phyloP scores from a whole-genome alignment of 1,284 basidiomycete species.

The Malassezia nana region DNA sequence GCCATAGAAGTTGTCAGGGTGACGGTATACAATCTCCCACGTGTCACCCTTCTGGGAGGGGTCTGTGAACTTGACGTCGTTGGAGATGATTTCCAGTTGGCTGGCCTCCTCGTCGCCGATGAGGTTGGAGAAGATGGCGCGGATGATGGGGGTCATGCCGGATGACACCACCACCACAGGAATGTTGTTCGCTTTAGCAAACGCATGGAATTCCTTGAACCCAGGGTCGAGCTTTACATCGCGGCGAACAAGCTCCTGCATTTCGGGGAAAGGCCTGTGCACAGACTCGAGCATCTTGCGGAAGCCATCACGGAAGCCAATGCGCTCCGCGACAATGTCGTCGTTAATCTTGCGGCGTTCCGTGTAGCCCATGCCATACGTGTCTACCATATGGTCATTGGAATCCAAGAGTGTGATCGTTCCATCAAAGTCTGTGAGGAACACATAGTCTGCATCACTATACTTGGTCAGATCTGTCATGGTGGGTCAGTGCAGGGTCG shows the following conservation, averaged over 20 bases:
- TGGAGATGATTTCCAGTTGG: constrained; percentile 46
- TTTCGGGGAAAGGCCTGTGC: constrained; percentile 38
- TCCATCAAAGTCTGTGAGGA: constrained; percentile 47
- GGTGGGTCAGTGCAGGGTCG: background rate
- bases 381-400: constrained; percentile 49
- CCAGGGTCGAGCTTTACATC: constrained; percentile 46
- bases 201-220: constrained; percentile 48
- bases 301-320: constrained; percentile 46
- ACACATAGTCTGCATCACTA: constrained; percentile 40
- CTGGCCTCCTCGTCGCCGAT: constrained; percentile 46
- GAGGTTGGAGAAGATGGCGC: constrained; percentile 43
- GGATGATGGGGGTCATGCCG: constrained; percentile 47
- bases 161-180: constrained; percentile 46
- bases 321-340: constrained; percentile 40
- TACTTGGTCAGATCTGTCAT: constrained; percentile 26
- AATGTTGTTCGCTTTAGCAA: constrained; percentile 42
- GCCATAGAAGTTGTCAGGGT: constrained; percentile 45
- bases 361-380: constrained; percentile 45
- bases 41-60: constrained; percentile 38
- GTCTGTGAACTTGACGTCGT: constrained; percentile 47
- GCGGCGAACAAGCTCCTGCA: constrained; percentile 42
- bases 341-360: constrained; percentile 48
- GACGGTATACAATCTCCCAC: constrained; percentile 46
- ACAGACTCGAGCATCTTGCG: constrained; percentile 44
- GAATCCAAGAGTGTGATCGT: constrained; percentile 44